Percentiles rank a stretch among this genome's conserved stretches.
phyloP scores from a whole-genome alignment of 2,329 filamentous ascomycete species.

The Colletotrichum destructivum region DNA sequence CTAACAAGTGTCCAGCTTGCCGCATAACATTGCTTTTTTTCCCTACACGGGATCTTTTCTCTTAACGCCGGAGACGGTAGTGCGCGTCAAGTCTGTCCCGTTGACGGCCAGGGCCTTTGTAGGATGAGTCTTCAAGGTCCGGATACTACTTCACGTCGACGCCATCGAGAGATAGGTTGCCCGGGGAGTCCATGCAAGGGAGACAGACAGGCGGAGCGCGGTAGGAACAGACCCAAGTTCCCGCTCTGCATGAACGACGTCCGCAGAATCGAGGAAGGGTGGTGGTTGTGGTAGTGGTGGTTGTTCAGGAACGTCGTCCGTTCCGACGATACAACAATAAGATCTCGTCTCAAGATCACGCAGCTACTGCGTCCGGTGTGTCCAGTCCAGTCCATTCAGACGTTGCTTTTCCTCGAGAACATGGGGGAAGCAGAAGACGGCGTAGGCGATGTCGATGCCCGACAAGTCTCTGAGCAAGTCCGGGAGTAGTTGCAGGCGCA shows the following conservation, averaged over 20 bases:
- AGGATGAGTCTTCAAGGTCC: neutral
- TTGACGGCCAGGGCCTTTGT: neutral
- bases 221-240: neutral
- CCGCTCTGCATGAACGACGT: constrained; percentile 5
- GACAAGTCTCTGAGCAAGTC: no score
- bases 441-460: no score
- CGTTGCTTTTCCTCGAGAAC: neutral
- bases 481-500: constrained; percentile 30
- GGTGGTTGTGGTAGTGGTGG: neutral
- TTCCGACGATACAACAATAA: neutral
- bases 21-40: neutral
- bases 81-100: neutral
- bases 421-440: neutral
- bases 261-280: neutral
- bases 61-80: neutral
- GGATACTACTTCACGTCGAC: neutral
- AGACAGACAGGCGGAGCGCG: neutral
- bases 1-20: neutral
- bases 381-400: neutral
- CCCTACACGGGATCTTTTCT: neutral
- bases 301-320: neutral
- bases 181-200: neutral
- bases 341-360: constrained; percentile 8
- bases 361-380: neutral
- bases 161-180: neutral